phyloP scores from a whole-genome alignment of 176 grass and related monocot species.

The Triticum urartu region DNA sequence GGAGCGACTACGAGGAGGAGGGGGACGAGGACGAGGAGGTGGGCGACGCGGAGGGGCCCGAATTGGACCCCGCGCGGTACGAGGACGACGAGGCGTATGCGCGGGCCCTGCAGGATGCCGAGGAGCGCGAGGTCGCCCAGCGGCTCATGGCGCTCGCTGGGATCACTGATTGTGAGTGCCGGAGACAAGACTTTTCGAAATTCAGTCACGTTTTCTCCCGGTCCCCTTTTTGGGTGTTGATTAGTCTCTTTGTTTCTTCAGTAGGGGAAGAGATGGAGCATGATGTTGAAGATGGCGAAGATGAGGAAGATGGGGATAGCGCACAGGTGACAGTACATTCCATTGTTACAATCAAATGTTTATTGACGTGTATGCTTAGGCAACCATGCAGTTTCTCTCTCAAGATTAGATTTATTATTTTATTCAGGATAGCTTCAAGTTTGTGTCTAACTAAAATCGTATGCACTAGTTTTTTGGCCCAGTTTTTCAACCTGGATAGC shows the following conservation, averaged over 20 bases:
- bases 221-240: background rate
- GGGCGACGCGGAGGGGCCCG: slow-evolving; percentile 21
- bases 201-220: background rate
- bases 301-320: slow-evolving; percentile 50
- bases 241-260: slow-evolving; percentile 11
- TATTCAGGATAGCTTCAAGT: background rate
- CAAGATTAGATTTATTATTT: background rate
- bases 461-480: background rate
- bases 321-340: slow-evolving; percentile 45
- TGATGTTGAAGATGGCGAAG: slow-evolving; percentile 32
- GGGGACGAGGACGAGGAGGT: slow-evolving; percentile 43
- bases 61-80: slow-evolving; percentile 38
- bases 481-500: background rate
- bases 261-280: slow-evolving; percentile 64
- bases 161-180: slow-evolving; percentile 58
- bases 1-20: slow-evolving; percentile 25
- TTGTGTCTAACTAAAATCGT: background rate
- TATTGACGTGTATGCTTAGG: background rate
- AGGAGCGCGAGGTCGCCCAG: slow-evolving; percentile 62
- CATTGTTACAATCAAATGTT: background rate
- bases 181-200: background rate
- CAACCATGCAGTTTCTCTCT: background rate
- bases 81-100: slow-evolving; percentile 76
- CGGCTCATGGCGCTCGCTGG: slow-evolving; percentile 80
- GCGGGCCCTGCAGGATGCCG: slow-evolving; percentile 68